Percentiles rank a stretch among this genome's conserved stretches.
phyloP scores from a whole-genome alignment of 306 rosid genomes.

The Geum urbanum region DNA sequence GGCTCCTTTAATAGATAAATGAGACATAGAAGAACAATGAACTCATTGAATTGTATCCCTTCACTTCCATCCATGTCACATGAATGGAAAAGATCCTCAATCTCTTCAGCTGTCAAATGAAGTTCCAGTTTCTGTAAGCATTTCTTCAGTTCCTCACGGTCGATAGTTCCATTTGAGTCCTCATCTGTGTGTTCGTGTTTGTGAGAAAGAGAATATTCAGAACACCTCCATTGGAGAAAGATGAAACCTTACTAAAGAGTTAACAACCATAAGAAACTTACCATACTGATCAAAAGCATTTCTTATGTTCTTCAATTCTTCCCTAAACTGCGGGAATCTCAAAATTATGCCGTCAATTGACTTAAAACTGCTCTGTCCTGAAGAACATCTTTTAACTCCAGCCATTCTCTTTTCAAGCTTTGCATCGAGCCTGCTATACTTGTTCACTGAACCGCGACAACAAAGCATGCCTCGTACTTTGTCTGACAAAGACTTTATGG shows the following conservation, averaged over 20 bases:
- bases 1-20: conserved; percentile 65
- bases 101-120: conserved; percentile 55
- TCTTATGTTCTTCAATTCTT: conserved; percentile 52
- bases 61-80: conserved; percentile 83
- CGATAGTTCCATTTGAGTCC: conserved; percentile 76
- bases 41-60: conserved; percentile 81
- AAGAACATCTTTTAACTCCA: conserved; percentile 50
- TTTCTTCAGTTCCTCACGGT: conserved; percentile 53
- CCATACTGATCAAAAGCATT: conserved; percentile 74
- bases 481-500: conserved; percentile 33
- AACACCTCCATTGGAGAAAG: conserved; percentile 9
- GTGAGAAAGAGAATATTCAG: conserved; percentile 13
- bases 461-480: conserved; percentile 58
- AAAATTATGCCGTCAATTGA: conserved; percentile 65
- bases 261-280: conserved; percentile 34
- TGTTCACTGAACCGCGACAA: conserved; percentile 37
- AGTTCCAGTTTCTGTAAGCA: conserved; percentile 62
- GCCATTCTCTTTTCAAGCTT: conserved; percentile 60
- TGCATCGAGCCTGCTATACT: conserved; percentile 55
- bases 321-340: conserved; percentile 68
- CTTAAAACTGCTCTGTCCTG: conserved; percentile 47
- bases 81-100: conserved; percentile 63
- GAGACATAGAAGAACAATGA: conserved; percentile 85
- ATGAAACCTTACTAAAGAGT: background rate
- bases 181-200: conserved; percentile 49